Base-by-base conservation (phyloP, 2,329 filamentous ascomycete genomes). In the Blastomyces percursus region DNA sequence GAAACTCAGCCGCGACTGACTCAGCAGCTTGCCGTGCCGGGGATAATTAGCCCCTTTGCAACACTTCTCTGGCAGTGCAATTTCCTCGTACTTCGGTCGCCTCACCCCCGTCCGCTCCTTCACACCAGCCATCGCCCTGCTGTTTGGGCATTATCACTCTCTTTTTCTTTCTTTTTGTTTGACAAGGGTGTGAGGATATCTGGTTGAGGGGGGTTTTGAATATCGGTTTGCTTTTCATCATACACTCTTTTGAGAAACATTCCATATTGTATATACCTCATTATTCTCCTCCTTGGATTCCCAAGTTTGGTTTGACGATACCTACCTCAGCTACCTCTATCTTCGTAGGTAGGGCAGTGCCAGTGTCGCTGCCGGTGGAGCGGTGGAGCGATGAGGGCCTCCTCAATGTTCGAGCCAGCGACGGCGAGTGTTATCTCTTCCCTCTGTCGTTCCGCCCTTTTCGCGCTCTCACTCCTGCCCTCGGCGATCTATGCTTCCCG, bases 351-450 rank as follows among this genome's bases (percentile, higher is more conserved):
- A 59, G 24, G 57, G 35, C 24, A 48, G 56, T 46, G 27, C 21
- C 40, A 68, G 71, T 68, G 74, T 76, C 74, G 75, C 76, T 71
- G 73, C 72, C 65, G 67, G 69, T 69, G 69, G 64, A 69, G 70
- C 74, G 72, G 70, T 69, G 69, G 64, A 69, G 70, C 74, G 72
- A 79, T 79, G 77, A 77, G 74, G 74, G 64, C 57, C 42, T 68
- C 74, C 75, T 78, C 76, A 74, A 75, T 77, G 74, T 74, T 77
- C 71, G 72, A 74, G 72, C 73, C 75, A 70, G 71, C 73, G 73
- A 72, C 76, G 74, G 73, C 74, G 69, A 75, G 73, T 64, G 66
- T 74, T 64, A 69, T 71, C 62, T 72, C 69, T 59, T 58, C 72
- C 60, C 62, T 74, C 62, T 67, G 66, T 46, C 44, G 74, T 58